A percentile compares a stretch with the other conserved stretches of the same genome.
Evolutionary conservation across 2,329 filamentous ascomycete species (phyloP).

Genomic region (Aspergillus pseudoviridinutans): DNA sequence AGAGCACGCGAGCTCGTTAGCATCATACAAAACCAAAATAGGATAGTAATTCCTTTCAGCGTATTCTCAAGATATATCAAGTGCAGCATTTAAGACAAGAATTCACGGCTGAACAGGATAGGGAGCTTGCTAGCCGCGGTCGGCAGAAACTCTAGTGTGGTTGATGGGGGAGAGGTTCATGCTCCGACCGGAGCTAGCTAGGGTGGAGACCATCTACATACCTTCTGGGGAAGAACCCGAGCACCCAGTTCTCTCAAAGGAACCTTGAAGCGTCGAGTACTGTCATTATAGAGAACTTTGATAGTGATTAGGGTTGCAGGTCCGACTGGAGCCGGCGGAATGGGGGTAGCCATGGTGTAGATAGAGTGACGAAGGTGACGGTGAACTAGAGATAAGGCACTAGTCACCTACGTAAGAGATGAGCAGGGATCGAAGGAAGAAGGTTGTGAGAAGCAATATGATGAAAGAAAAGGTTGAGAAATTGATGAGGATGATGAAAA

Average conservation of each 20-base stretch:
- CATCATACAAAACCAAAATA: slow-evolving; percentile 1
- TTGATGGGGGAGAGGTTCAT: slow-evolving; percentile 8
- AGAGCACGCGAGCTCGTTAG: slow-evolving; percentile 24
- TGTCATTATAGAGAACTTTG: slow-evolving; percentile 76
- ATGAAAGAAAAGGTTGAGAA: slow-evolving; percentile 12
- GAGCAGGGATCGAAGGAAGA: slow-evolving; percentile 14
- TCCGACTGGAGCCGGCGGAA: slow-evolving; percentile 45
- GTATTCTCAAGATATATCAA: background rate
- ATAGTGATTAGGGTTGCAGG: slow-evolving; percentile 75
- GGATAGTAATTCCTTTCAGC: background rate
- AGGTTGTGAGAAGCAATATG: slow-evolving; percentile 16
- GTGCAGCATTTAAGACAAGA: background rate
- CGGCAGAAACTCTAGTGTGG: background rate
- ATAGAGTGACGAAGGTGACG: slow-evolving; percentile 6
- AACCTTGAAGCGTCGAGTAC: slow-evolving; percentile 80
- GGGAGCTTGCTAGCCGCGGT: background rate
- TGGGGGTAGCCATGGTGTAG: slow-evolving; percentile 33
- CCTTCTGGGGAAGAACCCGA: slow-evolving; percentile 73
- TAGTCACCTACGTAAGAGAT: slow-evolving; percentile 10
- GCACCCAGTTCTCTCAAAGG: slow-evolving; percentile 79
- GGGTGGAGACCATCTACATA: slow-evolving; percentile 51
- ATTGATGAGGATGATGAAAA: background rate
- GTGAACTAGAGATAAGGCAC: slow-evolving; percentile 5
- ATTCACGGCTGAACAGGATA: background rate
- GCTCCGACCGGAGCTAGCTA: slow-evolving; percentile 27